Conservation (phyloP, 2,329 filamentous ascomycete genomes). For the Polytolypa hystricis region DNA sequence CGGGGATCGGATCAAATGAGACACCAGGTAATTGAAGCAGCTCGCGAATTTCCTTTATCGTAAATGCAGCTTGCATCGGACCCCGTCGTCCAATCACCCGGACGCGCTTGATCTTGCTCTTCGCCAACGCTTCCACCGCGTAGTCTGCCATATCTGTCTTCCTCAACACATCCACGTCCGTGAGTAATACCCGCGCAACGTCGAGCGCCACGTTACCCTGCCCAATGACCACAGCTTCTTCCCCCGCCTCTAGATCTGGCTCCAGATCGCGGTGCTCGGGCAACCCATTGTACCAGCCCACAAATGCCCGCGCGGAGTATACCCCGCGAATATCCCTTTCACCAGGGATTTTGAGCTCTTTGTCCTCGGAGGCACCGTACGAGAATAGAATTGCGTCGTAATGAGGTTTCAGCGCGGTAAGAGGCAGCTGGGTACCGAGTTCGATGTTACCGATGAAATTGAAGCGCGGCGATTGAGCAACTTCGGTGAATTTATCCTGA, state of each 20-base stretch:
- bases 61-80: conserved; percentile 87
- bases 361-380: conserved; percentile 82
- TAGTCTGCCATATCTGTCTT: conserved; percentile 84
- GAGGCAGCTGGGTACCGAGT: conserved; percentile 58
- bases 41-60: conserved; percentile 88
- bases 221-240: conserved; percentile 79
- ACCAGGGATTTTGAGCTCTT: conserved; percentile 64
- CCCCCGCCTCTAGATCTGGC: conserved; percentile 63
- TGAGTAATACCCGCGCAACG: conserved; percentile 76
- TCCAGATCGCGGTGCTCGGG: conserved; percentile 64
- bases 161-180: conserved; percentile 58
- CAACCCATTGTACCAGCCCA: conserved; percentile 96
- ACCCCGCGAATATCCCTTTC: conserved; percentile 62
- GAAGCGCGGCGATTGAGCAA: conserved; percentile 71
- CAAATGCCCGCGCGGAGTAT: conserved; percentile 82
- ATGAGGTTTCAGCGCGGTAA: conserved; percentile 60
- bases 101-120: conserved; percentile 66
- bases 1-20: conserved; percentile 58
- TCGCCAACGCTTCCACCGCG: conserved; percentile 61
- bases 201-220: conserved; percentile 96
- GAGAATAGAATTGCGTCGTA: conserved; percentile 90
- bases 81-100: conserved; percentile 82
- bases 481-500: conserved; percentile 82
- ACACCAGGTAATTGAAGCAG: conserved; percentile 66
- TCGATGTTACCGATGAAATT: conserved; percentile 84